A percentile compares a stretch with the other conserved stretches of the same genome.
Evolutionary conservation across 2,329 filamentous ascomycete species (phyloP).

Genomic region (Cercospora zeina): DNA sequence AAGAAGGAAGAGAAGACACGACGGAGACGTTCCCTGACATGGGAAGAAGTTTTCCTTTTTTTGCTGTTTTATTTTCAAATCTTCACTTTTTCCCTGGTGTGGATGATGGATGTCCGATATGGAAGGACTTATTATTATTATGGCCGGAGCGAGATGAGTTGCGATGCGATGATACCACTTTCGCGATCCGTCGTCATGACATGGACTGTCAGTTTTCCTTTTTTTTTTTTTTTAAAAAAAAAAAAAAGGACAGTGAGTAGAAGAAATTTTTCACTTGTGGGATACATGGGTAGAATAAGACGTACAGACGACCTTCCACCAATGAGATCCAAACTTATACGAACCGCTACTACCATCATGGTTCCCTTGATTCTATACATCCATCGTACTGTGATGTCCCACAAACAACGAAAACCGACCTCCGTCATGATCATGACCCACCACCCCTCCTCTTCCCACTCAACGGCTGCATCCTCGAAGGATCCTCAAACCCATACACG

Average conservation of each 20-base stretch:
- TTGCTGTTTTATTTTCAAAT: background rate
- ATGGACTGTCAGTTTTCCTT: background rate
- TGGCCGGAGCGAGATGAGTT: background rate
- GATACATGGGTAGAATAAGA: too few relatives aligned
- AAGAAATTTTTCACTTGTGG: too few relatives aligned
- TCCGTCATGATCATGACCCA: background rate
- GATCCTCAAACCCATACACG: conserved; percentile 22
- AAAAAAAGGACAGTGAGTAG: too few relatives aligned
- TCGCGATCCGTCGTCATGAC: background rate
- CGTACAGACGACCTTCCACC: too few relatives aligned
- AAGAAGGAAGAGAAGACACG: background rate
- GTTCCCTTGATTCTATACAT: too few relatives aligned
- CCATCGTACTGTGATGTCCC: too few relatives aligned
- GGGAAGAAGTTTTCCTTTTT: background rate
- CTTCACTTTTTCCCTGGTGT: too few relatives aligned
- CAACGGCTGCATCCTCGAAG: conserved; percentile 25
- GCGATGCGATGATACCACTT: background rate
- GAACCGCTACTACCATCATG: too few relatives aligned
- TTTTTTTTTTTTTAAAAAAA: too few relatives aligned
- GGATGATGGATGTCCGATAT: background rate
- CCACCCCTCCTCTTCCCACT: background rate
- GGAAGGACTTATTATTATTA: background rate
- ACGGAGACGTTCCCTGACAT: background rate
- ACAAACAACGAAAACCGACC: too few relatives aligned
- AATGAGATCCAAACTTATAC: too few relatives aligned